Percentiles rank a stretch among this genome's conserved stretches.
Conservation (phyloP, 2,329 filamentous ascomycete species). For the Chrysoporthe cubensis region DNA sequence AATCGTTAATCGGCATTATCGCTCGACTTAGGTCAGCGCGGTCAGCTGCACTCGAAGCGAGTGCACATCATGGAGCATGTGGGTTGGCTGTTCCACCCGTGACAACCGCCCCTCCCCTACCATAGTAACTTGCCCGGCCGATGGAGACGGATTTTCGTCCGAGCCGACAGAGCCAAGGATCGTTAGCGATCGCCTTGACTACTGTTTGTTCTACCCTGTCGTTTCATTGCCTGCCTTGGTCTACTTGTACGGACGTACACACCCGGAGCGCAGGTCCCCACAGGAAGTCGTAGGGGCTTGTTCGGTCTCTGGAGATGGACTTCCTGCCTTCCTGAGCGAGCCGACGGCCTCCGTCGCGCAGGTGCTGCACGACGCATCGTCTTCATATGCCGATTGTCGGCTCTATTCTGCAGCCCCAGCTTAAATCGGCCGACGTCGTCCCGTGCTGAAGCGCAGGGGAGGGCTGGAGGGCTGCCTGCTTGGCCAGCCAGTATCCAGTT, state of each 20-base stretch:
- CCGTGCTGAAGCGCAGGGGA: neutral
- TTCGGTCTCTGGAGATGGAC: too few species aligned
- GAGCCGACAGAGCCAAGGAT: neutral
- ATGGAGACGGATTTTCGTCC: neutral
- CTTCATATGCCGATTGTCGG: neutral
- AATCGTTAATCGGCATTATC: neutral
- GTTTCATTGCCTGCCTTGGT: neutral
- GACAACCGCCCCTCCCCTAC: neutral
- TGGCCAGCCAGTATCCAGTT: neutral
- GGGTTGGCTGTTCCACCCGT: neutral
- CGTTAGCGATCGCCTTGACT: neutral
- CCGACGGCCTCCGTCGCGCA: neutral
- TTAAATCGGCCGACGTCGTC: constrained; percentile 1
- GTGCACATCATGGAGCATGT: neutral
- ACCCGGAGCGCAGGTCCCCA: neutral
- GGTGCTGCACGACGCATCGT: neutral
- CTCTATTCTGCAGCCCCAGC: neutral
- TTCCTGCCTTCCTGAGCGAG: neutral
- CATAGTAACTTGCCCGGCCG: neutral
- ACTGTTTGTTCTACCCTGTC: neutral
- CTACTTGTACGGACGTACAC: neutral
- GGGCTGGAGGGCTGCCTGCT: neutral
- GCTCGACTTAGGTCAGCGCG: neutral
- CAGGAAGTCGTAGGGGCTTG: neutral
- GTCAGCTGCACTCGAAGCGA: neutral